These are phyloP conservation scores for Rhinocladiella similis DNA, from an alignment of 2,329 filamentous ascomycete species.

Conservation along the genomic window DNA sequence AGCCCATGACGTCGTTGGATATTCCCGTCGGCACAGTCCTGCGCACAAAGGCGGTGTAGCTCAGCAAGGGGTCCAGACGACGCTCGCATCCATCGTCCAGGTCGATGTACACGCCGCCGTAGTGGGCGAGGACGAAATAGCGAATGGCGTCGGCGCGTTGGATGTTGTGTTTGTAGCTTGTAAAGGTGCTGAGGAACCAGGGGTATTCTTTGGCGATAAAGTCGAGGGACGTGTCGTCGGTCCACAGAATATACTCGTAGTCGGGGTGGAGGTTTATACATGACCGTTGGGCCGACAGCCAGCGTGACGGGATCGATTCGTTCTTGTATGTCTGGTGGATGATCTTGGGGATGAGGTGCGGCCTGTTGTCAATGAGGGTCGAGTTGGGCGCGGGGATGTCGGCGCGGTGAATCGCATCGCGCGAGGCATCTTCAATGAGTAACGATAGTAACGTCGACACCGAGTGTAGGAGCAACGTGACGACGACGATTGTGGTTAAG, in stretches of 20 bases:
- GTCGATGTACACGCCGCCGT: conserved; percentile 79
- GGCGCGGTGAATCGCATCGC: conserved; percentile 65
- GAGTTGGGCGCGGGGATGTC: conserved; percentile 68
- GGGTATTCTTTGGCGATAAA: conserved; percentile 74
- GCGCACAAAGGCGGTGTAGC: conserved; percentile 69
- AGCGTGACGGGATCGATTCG: conserved; percentile 65
- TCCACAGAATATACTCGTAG: conserved; percentile 80
- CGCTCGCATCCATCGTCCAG: conserved; percentile 73
- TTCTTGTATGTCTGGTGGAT: conserved; percentile 78
- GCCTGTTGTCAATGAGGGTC: conserved; percentile 55
- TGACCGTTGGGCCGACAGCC: conserved; percentile 64
- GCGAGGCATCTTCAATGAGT: conserved; percentile 65
- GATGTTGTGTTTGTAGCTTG: conserved; percentile 72
- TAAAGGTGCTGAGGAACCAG: conserved; percentile 75
- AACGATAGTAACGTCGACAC: conserved; percentile 72
- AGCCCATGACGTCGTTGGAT: conserved; percentile 78
- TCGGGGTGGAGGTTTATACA: conserved; percentile 68
- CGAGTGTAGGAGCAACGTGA: conserved; percentile 64
- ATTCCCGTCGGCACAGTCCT: conserved; percentile 75
- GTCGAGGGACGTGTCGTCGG: conserved; percentile 65
- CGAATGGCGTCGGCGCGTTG: conserved; percentile 76
- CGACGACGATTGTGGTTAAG: conserved; percentile 62
- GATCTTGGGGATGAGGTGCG: conserved; percentile 71
- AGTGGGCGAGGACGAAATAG: conserved; percentile 76
- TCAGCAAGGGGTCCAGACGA: conserved; percentile 66